phyloP scores from a whole-genome alignment of 129 eudicot genomes.

The Silybum marianum region DNA sequence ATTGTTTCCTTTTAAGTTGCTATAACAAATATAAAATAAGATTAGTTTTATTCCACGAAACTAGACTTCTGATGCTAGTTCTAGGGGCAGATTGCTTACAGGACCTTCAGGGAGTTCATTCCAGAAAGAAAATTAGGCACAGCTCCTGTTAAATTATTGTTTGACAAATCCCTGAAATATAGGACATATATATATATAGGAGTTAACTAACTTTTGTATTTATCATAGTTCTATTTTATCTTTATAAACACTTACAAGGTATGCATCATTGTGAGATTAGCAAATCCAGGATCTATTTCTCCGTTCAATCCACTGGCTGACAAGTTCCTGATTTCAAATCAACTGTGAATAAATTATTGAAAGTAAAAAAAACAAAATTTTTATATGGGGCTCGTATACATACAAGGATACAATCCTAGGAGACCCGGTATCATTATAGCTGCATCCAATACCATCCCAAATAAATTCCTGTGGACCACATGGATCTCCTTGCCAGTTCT shows the following conservation, averaged over 20 bases:
- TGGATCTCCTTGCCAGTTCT: conserved; percentile 69
- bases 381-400: background rate
- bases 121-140: conserved; percentile 48
- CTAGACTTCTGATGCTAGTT: conserved; percentile 1
- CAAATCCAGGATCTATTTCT: conserved; percentile 30
- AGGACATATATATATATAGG: background rate
- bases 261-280: conserved; percentile 51
- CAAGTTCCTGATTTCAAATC: conserved; percentile 42
- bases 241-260: conserved; percentile 44
- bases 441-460: conserved; percentile 55
- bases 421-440: conserved; percentile 7
- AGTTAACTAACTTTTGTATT: background rate
- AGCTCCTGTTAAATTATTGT: conserved; percentile 51
- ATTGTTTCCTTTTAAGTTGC: conserved; percentile 52
- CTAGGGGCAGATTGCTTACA: conserved; percentile 39
- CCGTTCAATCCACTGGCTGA: conserved; percentile 50
- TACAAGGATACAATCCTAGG: conserved; percentile 41
- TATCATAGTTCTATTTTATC: background rate
- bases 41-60: background rate
- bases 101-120: conserved; percentile 30
- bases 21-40: conserved; percentile 10
- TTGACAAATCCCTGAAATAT: conserved; percentile 57
- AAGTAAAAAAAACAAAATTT: background rate
- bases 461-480: conserved; percentile 43
- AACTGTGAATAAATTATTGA: background rate